Base-by-base conservation (phyloP, 73 alveolate species). In the Loxodes magnus region DNA sequence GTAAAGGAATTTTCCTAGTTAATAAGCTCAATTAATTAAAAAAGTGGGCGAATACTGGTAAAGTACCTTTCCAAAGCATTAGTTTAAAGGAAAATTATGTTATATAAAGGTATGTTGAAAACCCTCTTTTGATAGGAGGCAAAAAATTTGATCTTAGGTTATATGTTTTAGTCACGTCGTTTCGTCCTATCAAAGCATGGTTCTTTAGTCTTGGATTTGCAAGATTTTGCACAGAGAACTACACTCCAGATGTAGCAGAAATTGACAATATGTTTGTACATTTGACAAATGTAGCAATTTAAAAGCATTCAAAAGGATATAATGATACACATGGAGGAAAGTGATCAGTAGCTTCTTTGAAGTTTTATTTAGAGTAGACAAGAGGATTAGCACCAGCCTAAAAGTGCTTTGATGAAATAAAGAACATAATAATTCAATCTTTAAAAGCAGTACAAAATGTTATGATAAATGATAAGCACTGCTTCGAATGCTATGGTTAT, bases 401-500 rank as follows among this genome's bases (percentile, higher is more conserved):
- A 42, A 88, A 82, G 74, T 83, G 96, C 64, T 85, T 89, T 64
- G 96, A 82, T 19, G 97, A 93, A 48, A 93, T 93, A 10, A 73
- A 82, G 31, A 78, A 73, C 33, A 84, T 88, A 3, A 84, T 93
- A 51, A 67, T 76, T 19, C 73, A 79, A 6, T 72, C 94, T 14
- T 68, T 93, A 34, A 79, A 88, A 57, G 43, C 67, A 0, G 44
- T 27, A 3, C 81, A 94, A 66, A 71, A 83, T 20, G 96, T 95
- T 9, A 90, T 95, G 73, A 80, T 92, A 36, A 92, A 93, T 54
- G 99, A 95, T 79, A 90, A 89, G 76, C 99, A 95, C 67, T 89
- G 99, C 61, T 95, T 95, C 64, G 99, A 95, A 67, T 67, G 86
- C 81, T 95, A 95, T 70, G 99, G 99, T 6, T 95, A 93, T 63